Base-by-base conservation (phyloP, 1,284 basidiomycete species). In the Ceratobasidium sp. region DNA sequence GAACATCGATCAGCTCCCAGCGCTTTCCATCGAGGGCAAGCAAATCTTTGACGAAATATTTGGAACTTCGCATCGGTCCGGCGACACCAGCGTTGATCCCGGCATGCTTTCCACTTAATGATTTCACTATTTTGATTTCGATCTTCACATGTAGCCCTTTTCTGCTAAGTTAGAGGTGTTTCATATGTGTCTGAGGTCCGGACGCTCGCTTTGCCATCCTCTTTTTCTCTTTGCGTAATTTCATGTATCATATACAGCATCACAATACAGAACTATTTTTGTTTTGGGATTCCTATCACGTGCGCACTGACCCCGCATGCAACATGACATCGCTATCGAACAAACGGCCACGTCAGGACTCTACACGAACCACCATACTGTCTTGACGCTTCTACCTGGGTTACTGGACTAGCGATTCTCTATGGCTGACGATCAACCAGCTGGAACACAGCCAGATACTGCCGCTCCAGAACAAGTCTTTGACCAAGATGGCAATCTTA, bases 41-140 rank as follows among this genome's bases (percentile, higher is more conserved):
- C 90, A 91, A 77, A 87, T 93, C 51, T 93, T 94, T 79, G 84
- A 89, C 71, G 88, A 91, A 80, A 89, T 92, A 64, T 93, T 93
- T 79, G 84, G 85, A 39, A 75, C 79, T 46, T 76, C 82, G n/a
- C 84, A 83, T 22, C 66, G 71, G 54, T 77, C 76, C 7, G 84
- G 84, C n/a, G 88, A 86, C 54, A 73, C 58, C 37, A 63, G 41
- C 24, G 87, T 90, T 76, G 90, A 92, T 78, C 83, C 85, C 59
- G 92, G 91, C 39, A 89, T 88, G 86, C 83, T 93, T 72, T 93
- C 91, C 65, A 89, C 90, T 1, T 93, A 72, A 76, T 69, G 53
- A 39, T 34, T 65, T 29, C 49, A 19, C 34, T 46, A 56, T 31
- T 63, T 63, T 48, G 27, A 51, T 73, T 51, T 62, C 24, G 24